A percentile compares a stretch with the other conserved stretches of the same genome.
These are phyloP conservation scores for Abrus precatorius DNA, from an alignment of 306 rosid species.

Conservation along the genomic window DNA sequence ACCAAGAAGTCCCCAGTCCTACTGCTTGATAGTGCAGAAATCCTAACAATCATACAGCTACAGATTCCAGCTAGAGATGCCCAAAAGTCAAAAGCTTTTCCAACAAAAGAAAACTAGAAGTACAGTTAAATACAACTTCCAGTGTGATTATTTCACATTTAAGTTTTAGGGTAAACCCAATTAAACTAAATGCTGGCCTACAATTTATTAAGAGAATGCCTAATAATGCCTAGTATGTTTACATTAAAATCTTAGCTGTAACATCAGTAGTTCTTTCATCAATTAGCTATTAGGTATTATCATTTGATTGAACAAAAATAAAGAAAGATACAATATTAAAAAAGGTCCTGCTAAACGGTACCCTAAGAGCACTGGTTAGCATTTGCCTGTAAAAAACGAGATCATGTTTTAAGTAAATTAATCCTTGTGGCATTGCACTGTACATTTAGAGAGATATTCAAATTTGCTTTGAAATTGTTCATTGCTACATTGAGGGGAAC, in stretches of 20 bases:
- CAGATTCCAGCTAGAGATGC: constrained; percentile 19
- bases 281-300: neutral
- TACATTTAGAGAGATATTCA: constrained; percentile 7
- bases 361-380: too few relatives aligned
- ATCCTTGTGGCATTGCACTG: neutral
- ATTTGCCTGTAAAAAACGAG: too few relatives aligned
- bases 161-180: neutral
- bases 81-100: constrained; percentile 9
- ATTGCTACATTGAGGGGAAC: constrained; percentile 32
- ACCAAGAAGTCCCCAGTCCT: constrained; percentile 18
- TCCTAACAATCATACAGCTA: constrained; percentile 12
- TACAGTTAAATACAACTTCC: neutral
- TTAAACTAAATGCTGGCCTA: neutral
- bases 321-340: neutral
- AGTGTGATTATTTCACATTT: neutral
- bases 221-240: neutral
- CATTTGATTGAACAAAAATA: neutral
- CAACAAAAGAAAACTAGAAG: constrained; percentile 1
- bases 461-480: constrained; percentile 16
- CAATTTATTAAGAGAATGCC: neutral
- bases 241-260: constrained; percentile 4
- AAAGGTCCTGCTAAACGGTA: too few relatives aligned
- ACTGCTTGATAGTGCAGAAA: constrained; percentile 36
- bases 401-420: neutral
- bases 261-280: neutral